phyloP scores from a whole-genome alignment of 495 filamentous ascomycete genomes.

The Penicillium samsonianum region DNA sequence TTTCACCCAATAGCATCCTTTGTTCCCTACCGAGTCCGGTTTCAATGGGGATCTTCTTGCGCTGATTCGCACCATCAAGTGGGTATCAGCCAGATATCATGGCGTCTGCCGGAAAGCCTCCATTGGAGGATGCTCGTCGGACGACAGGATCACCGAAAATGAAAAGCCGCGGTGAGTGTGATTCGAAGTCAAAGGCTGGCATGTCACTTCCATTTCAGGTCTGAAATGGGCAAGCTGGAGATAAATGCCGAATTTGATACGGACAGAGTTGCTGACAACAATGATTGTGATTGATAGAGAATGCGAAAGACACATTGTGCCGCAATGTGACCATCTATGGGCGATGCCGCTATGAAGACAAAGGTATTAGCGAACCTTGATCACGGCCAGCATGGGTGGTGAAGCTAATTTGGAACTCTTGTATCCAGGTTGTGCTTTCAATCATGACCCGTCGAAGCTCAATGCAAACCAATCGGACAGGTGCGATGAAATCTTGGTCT shows the following conservation, averaged over 20 bases:
- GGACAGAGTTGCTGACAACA: constrained; percentile 11
- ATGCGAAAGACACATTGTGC: constrained; percentile 84
- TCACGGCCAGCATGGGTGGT: constrained; percentile 11
- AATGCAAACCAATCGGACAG: constrained; percentile 57
- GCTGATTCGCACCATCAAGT: constrained; percentile 39
- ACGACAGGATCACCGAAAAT: constrained; percentile 60
- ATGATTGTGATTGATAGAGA: constrained; percentile 46
- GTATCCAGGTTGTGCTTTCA: constrained; percentile 76
- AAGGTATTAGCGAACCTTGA: constrained; percentile 50
- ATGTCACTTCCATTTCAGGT: background rate
- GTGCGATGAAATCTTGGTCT: constrained; percentile 35
- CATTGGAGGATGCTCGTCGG: constrained; percentile 48
- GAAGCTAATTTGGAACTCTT: constrained; percentile 30
- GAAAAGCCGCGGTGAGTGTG: constrained; percentile 59
- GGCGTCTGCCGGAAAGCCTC: constrained; percentile 47
- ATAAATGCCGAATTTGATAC: constrained; percentile 2
- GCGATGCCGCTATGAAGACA: constrained; percentile 87
- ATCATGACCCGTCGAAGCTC: constrained; percentile 74
- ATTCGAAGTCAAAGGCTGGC: background rate
- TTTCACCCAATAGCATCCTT: constrained; percentile 37
- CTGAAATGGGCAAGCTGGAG: constrained; percentile 6
- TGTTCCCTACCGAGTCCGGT: constrained; percentile 30
- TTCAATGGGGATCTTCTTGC: constrained; percentile 48
- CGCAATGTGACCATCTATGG: constrained; percentile 94
- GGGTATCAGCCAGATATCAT: constrained; percentile 38